Evolutionary conservation across 257 asterid species (phyloP).

Genomic region (Solanum pinnatisectum): DNA sequence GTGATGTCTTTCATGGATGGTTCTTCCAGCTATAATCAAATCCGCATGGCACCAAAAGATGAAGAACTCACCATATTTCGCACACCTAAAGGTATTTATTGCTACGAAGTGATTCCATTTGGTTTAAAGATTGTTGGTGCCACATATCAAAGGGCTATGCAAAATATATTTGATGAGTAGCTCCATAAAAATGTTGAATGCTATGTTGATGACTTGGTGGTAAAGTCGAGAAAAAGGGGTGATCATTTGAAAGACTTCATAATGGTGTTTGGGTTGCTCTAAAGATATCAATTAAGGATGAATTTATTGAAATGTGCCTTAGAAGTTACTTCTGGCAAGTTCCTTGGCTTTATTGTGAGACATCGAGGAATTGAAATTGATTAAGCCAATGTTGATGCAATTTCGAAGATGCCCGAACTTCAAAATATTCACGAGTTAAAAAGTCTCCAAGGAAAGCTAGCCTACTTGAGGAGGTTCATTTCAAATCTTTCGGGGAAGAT

Average conservation of each 20-base stretch:
- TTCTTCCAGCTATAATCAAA: neutral
- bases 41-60: neutral
- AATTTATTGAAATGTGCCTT: neutral
- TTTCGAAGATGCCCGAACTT: neutral
- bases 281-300: neutral
- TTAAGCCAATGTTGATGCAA: neutral
- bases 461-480: neutral
- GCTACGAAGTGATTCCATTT: neutral
- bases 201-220: neutral
- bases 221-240: neutral
- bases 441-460: neutral
- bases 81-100: neutral
- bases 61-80: neutral
- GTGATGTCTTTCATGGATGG: neutral
- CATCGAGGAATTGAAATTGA: neutral
- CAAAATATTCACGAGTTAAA: neutral
- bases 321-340: neutral
- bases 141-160: neutral
- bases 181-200: neutral
- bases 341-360: no score
- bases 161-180: neutral
- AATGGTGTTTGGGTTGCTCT: neutral
- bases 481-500: neutral
- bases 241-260: neutral
- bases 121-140: neutral